Evolutionary conservation across 1,284 basidiomycete species (phyloP).

Genomic region (Fomitopsis betulina): DNA sequence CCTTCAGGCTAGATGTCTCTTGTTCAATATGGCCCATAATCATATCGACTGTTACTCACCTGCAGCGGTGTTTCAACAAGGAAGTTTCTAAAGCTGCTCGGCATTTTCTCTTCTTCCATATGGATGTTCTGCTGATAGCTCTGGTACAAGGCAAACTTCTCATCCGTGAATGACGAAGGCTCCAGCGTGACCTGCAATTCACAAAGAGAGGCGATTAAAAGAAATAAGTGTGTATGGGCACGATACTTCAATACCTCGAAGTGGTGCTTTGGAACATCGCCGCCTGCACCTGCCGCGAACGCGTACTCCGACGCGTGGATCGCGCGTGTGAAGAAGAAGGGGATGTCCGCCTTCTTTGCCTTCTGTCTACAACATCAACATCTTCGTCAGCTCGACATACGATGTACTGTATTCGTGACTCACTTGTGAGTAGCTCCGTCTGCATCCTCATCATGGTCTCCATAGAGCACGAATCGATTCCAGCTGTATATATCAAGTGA

Average conservation of each 20-base stretch:
- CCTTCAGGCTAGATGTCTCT: conserved; percentile 31
- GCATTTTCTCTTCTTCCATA: conserved; percentile 54
- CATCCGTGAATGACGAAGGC: conserved; percentile 67
- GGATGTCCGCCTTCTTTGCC: conserved; percentile 7
- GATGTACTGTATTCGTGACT: too few species aligned
- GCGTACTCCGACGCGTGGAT: conserved; percentile 43
- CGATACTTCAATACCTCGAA: conserved; percentile 64
- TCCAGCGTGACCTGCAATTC: conserved; percentile 68
- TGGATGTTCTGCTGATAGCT: conserved; percentile 80
- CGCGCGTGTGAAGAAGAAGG: conserved; percentile 36
- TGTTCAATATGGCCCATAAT: neutral
- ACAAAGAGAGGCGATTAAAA: neutral
- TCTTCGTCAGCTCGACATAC: too few species aligned
- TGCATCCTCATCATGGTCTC: conserved; percentile 32
- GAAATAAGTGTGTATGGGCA: neutral
- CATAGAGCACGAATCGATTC: conserved; percentile 67
- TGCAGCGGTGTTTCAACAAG: conserved; percentile 76
- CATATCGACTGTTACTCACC: conserved; percentile 37
- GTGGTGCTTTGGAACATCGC: conserved; percentile 27
- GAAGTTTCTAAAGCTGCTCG: conserved; percentile 62
- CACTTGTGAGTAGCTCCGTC: neutral
- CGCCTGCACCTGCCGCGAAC: conserved; percentile 14
- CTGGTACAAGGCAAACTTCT: conserved; percentile 78
- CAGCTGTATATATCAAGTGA: conserved; percentile 43
- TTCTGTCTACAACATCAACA: conserved; percentile 1